Evolutionary conservation across 306 rosid genomes (phyloP).

Genomic region (Trifolium pratense): DNA sequence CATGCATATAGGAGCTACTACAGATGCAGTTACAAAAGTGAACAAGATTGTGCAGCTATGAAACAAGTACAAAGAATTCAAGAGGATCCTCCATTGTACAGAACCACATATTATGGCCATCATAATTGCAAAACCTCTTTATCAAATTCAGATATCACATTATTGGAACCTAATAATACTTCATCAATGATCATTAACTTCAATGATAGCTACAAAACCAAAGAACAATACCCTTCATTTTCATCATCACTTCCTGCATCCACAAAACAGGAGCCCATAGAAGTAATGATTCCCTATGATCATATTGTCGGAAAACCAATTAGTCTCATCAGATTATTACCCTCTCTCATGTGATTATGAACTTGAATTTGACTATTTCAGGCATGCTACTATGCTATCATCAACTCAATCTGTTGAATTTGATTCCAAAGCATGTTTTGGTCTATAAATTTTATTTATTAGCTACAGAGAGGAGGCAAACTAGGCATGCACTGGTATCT

Average conservation of each 20-base stretch:
- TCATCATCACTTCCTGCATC: slow-evolving; percentile 1
- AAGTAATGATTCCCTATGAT: background rate
- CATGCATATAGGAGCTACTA: slow-evolving; percentile 57
- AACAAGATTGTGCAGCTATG: slow-evolving; percentile 63
- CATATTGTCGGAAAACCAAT: background rate
- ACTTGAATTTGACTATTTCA: slow-evolving; percentile 13
- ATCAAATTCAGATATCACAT: slow-evolving; percentile 35
- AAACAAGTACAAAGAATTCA: slow-evolving; percentile 68
- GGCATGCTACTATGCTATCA: background rate
- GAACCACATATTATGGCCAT: slow-evolving; percentile 53
- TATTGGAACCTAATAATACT: slow-evolving; percentile 27
- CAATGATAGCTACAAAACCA: slow-evolving; percentile 4
- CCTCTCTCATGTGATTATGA: slow-evolving; percentile 5
- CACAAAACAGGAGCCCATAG: slow-evolving; percentile 4
- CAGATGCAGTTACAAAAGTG: slow-evolving; percentile 71
- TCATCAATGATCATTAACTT: slow-evolving; percentile 39
- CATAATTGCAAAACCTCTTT: slow-evolving; percentile 58
- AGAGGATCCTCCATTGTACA: slow-evolving; percentile 53
- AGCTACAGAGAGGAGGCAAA: no score
- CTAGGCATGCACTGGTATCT: no score
- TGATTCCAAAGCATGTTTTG: no score
- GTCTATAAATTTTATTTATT: no score
- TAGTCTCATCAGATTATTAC: background rate
- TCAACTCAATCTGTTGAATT: background rate
- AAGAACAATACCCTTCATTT: slow-evolving; percentile 6